Percentiles rank a stretch among this genome's conserved stretches.
Evolutionary conservation across 306 rosid genomes (phyloP).

Genomic region (Abrus pulchellus): DNA sequence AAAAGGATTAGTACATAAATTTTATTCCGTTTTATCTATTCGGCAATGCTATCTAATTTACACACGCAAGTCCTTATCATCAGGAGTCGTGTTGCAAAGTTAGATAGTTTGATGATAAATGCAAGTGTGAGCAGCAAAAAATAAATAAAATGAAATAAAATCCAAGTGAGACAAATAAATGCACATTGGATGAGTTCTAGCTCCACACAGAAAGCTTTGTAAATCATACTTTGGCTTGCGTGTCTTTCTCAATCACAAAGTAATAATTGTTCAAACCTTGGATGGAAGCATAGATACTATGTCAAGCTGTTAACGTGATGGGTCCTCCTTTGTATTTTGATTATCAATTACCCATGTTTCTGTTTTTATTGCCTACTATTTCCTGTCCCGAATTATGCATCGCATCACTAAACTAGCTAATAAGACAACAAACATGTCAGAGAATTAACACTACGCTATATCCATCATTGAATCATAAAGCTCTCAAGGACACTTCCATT

Average conservation of each 20-base stretch:
- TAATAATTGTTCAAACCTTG: slow-evolving; percentile 44
- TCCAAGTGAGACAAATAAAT: slow-evolving; percentile 21
- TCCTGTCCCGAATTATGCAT: slow-evolving; percentile 13
- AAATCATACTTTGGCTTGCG: slow-evolving; percentile 7
- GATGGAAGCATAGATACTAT: slow-evolving; percentile 27
- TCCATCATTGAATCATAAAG: slow-evolving; percentile 33
- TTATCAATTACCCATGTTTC: slow-evolving; percentile 31
- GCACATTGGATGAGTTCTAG: neutral
- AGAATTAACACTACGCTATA: slow-evolving; percentile 22
- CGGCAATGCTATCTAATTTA: too few relatives aligned
- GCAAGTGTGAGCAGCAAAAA: neutral
- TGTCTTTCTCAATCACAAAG: slow-evolving; percentile 42
- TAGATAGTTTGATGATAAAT: neutral
- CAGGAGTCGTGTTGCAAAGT: too few relatives aligned
- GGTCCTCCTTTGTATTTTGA: neutral
- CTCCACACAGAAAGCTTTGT: neutral
- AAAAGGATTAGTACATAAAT: neutral
- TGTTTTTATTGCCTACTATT: slow-evolving; percentile 34
- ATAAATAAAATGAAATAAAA: neutral
- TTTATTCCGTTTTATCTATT: neutral
- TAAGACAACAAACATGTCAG: slow-evolving; percentile 42
- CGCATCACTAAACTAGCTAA: slow-evolving; percentile 33
- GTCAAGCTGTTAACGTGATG: slow-evolving; percentile 33
- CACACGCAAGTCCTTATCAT: too few relatives aligned
- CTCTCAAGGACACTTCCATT: slow-evolving; percentile 20